Percentiles rank a stretch among this genome's conserved stretches.
Conservation (phyloP, 306 rosid species). For the Pachyrhizus erosus region DNA sequence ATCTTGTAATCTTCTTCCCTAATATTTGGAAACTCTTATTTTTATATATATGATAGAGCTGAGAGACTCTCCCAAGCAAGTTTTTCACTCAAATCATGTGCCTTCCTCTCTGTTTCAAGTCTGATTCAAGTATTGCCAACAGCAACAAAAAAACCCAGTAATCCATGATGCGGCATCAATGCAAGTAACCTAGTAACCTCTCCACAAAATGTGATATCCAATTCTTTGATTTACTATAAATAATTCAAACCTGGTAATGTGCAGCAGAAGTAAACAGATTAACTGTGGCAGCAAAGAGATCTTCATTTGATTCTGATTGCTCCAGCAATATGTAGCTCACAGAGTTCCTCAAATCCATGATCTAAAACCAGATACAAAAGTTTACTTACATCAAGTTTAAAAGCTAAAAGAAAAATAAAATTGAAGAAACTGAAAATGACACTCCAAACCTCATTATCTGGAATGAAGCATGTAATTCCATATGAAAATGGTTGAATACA, state of each 20-base stretch:
- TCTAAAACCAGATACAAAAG: constrained; percentile 55
- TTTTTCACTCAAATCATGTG: not conserved
- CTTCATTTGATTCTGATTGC: constrained; percentile 70
- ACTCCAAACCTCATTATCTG: constrained; percentile 73
- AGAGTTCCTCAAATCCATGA: constrained; percentile 65
- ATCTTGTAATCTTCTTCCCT: not conserved
- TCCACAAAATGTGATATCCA: not conserved
- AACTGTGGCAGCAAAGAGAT: constrained; percentile 76
- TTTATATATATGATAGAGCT: not conserved
- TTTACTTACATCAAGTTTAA: constrained; percentile 20
- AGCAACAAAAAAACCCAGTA: constrained; percentile 5
- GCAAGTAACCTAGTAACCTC: constrained; percentile 32
- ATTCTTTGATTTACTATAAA: constrained; percentile 16
- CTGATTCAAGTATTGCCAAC: not conserved
- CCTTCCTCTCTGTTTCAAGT: not conserved
- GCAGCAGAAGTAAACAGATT: constrained; percentile 84
- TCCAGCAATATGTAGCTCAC: constrained; percentile 66
- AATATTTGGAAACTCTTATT: not conserved
- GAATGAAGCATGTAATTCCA: constrained; percentile 69
- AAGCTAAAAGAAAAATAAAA: constrained; percentile 20
- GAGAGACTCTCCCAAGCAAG: not conserved
- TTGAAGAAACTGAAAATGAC: constrained; percentile 38
- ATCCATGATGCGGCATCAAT: not conserved
- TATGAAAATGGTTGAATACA: constrained; percentile 62
- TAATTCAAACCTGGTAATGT: constrained; percentile 70